Percentiles rank a stretch among this genome's conserved stretches.
These are phyloP conservation scores for Colletotrichum siamense DNA, from an alignment of 2,329 filamentous ascomycete species.

Conservation along the genomic window DNA sequence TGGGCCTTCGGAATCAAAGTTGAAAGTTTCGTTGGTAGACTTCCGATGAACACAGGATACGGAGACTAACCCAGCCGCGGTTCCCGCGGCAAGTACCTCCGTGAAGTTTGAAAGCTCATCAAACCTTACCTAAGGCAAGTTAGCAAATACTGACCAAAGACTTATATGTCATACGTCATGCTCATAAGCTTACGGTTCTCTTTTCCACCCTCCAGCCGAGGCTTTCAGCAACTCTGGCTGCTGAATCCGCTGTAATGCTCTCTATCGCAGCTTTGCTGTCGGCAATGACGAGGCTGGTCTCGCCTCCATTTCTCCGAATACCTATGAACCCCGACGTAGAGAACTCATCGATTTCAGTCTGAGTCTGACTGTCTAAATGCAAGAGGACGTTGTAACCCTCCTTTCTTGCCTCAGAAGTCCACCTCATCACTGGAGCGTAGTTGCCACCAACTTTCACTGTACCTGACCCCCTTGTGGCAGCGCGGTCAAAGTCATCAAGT, in stretches of 20 bases:
- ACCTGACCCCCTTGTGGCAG: conserved; percentile 70
- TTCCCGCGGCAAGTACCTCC: neutral
- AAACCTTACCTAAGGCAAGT: neutral
- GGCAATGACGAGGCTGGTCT: neutral
- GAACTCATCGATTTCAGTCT: conserved; percentile 71
- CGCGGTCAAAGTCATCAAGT: conserved; percentile 72
- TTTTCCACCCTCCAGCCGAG: neutral
- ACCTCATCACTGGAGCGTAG: conserved; percentile 76
- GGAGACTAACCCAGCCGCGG: neutral
- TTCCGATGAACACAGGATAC: neutral
- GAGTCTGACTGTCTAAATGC: conserved; percentile 70
- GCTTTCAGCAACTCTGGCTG: neutral
- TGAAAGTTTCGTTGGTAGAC: neutral
- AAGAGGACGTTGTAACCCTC: conserved; percentile 71
- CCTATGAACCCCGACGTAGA: conserved; percentile 72
- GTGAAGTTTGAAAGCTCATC: neutral
- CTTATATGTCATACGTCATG: neutral
- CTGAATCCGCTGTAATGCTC: neutral
- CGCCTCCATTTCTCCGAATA: conserved; percentile 32
- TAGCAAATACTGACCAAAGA: neutral
- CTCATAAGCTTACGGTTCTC: neutral
- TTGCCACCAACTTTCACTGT: conserved; percentile 73
- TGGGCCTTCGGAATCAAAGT: neutral
- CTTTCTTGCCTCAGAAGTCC: conserved; percentile 64
- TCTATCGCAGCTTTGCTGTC: neutral